Base-by-base conservation (phyloP, 805 yeast species). In the Komagataella populi region DNA sequence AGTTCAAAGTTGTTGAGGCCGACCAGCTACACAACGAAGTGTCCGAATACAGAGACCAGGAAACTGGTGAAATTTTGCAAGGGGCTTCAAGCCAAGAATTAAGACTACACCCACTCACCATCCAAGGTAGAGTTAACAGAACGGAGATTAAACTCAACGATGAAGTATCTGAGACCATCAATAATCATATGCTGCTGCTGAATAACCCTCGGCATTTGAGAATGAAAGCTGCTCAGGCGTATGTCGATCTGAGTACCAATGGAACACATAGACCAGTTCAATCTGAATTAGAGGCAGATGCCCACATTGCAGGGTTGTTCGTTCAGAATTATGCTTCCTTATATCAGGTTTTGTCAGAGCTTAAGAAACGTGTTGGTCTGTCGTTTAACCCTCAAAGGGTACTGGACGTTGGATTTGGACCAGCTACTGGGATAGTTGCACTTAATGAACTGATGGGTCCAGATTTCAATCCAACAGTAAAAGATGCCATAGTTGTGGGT, bases 371-470 rank as follows among this genome's bases (percentile, higher is more conserved):
- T 45, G 63, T 73, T 18, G 84, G 81, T 0, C 66, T 61, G 6
- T 69, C 68, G 0, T 86, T 88, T 68, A 64, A 64, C 20, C 97
- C 97, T 0, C 60, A 73, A 24, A 70, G 77, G 4, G 77, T 93
- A 0, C 70, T 93, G 49, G 95, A 87, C 60, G 77, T 87, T 12
- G 91, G 96, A 0, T 81, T 75, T 61, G 98, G 99, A 0, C 98
- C 99, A 1, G 91, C 88, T 1, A 83, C 95, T 0, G 97, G 97
- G 1, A 80, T 93, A 71, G 67, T 90, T 14, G 98, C 95, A 0
- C 69, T 89, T 50, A 87, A 90, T 60, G 96, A 89, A 59, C 59
- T 90, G 1, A 78, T 87, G 80, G 89, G 86, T 0, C 73, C 73
- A 2, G 74, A 74, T 0, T 84, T 77, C 67, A 63, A 66, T 17